phyloP scores from a whole-genome alignment of 495 filamentous ascomycete genomes.

The Diplogelasinospora grovesii region DNA sequence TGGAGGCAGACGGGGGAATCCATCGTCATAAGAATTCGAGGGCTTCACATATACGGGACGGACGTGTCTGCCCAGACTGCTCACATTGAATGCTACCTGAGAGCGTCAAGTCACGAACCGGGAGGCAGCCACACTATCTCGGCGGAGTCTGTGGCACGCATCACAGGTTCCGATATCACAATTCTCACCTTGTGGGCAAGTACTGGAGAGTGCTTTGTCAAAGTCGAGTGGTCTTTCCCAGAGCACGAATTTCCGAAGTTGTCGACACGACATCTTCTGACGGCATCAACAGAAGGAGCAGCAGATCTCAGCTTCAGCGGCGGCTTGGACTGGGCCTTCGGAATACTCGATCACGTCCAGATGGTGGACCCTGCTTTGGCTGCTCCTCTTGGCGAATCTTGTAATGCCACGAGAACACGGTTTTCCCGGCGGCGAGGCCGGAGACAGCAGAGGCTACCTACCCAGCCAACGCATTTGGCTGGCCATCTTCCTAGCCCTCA shows the following conservation, averaged over 20 bases:
- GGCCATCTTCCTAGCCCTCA: no score
- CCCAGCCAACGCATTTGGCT: no score
- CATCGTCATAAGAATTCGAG: no score
- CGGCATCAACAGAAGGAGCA: not conserved
- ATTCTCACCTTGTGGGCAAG: not conserved
- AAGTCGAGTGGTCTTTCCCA: constrained; percentile 6
- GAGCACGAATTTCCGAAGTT: constrained; percentile 1
- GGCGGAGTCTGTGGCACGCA: not conserved
- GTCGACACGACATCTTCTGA: constrained; percentile 5
- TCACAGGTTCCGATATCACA: not conserved
- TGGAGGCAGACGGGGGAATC: no score
- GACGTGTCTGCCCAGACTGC: not conserved
- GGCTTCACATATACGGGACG: no score
- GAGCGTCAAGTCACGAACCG: not conserved
- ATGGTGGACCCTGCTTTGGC: not conserved
- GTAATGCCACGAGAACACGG: not conserved
- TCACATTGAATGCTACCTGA: not conserved
- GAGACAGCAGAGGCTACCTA: not conserved
- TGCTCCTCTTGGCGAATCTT: no score
- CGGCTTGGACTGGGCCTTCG: not conserved
- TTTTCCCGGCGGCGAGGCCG: not conserved
- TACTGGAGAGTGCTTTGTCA: not conserved
- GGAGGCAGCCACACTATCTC: constrained; percentile 2
- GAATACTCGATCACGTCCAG: not conserved
- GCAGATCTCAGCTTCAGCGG: constrained; percentile 4